Conservation (phyloP, 495 filamentous ascomycete genomes). For the Poronia punctata region DNA sequence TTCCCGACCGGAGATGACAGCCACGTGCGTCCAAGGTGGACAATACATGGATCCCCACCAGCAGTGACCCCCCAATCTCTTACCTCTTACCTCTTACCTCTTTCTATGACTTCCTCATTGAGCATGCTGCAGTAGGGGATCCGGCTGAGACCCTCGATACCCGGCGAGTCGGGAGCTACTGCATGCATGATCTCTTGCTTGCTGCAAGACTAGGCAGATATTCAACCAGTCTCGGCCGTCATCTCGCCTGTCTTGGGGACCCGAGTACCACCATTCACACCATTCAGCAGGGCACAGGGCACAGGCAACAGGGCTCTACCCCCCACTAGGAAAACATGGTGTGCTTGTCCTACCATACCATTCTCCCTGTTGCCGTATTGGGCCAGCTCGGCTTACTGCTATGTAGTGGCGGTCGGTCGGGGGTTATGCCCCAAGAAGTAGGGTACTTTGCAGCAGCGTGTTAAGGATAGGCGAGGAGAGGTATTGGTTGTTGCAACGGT, state of each 20-base stretch:
- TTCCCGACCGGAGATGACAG: too few relatives aligned
- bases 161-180: slow-evolving; percentile 11
- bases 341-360: slow-evolving; percentile 5
- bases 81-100: background rate
- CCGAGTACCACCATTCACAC: slow-evolving; percentile 7
- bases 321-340: slow-evolving; percentile 3
- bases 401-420: too few relatives aligned
- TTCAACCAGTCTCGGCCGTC: slow-evolving; percentile 6
- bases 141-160: slow-evolving; percentile 6
- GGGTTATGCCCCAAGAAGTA: too few relatives aligned
- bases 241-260: background rate
- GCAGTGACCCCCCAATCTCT: slow-evolving; percentile 1
- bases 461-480: slow-evolving; percentile 1
- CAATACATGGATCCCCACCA: background rate
- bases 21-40: slow-evolving; percentile 9
- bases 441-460: too few relatives aligned
- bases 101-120: slow-evolving; percentile 5
- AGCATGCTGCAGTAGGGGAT: slow-evolving; percentile 5
- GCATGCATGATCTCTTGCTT: slow-evolving; percentile 10
- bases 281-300: slow-evolving; percentile 3
- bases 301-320: background rate
- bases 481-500: background rate
- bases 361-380: slow-evolving; percentile 1
- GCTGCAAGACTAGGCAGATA: slow-evolving; percentile 3
- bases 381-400: too few relatives aligned